Percentiles rank a stretch among this genome's conserved stretches.
Evolutionary conservation across 352 stramenopile genomes (phyloP).

Genomic region (Salisapilia sapeloensis): DNA sequence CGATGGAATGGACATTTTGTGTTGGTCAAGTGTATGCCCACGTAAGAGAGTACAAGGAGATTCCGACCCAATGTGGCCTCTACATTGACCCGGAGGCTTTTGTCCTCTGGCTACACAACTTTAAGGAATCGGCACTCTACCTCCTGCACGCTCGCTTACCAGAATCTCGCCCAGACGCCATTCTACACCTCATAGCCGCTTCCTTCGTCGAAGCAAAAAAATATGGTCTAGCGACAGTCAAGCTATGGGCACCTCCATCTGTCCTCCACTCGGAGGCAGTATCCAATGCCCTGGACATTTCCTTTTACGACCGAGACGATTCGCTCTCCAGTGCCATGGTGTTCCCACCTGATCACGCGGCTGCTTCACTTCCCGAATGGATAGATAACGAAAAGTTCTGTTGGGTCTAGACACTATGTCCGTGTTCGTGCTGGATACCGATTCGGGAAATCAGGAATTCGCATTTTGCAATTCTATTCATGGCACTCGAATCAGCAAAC

Average conservation of each 20-base stretch:
- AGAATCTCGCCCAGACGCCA: conserved; percentile 3
- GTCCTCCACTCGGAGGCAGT: conserved; percentile 8
- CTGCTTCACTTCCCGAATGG: conserved; percentile 9
- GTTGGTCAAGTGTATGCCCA: conserved; percentile 30
- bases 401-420: conserved; percentile 13
- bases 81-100: conserved; percentile 22
- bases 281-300: conserved; percentile 10
- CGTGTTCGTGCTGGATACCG: background rate
- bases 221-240: conserved; percentile 18
- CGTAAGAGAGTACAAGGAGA: conserved; percentile 10
- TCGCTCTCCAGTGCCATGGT: conserved; percentile 42
- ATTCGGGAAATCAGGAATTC: too few species aligned
- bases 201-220: conserved; percentile 18
- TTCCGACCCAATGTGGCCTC: conserved; percentile 19
- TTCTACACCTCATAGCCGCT: conserved; percentile 9
- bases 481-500: too few species aligned
- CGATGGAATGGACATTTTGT: conserved; percentile 50
- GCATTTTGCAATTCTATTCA: background rate
- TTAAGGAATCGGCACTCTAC: conserved; percentile 39
- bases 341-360: conserved; percentile 8
- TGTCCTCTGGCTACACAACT: conserved; percentile 44
- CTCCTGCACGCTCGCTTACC: conserved; percentile 25
- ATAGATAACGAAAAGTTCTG: conserved; percentile 33
- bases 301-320: conserved; percentile 15
- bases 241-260: conserved; percentile 20